Evolutionary conservation across 2,329 filamentous ascomycete species (phyloP).

Genomic region (Exophiala sp.): DNA sequence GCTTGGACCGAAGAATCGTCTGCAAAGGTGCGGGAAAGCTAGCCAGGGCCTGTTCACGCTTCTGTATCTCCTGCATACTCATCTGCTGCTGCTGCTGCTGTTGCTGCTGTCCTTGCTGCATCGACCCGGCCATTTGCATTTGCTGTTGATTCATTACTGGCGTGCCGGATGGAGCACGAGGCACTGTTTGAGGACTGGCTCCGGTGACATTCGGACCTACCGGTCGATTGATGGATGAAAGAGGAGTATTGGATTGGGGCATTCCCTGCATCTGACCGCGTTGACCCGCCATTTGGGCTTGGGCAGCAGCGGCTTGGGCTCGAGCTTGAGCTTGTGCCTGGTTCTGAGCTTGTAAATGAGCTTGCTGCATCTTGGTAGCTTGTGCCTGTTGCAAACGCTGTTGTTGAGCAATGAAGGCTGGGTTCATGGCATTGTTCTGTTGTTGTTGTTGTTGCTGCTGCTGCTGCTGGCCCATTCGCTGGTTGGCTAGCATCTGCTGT

Average conservation of each 20-base stretch:
- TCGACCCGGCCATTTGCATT: slow-evolving; percentile 12
- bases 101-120: slow-evolving; percentile 20
- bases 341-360: slow-evolving; percentile 38
- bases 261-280: slow-evolving; percentile 38
- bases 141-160: slow-evolving; percentile 25
- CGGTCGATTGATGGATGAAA: slow-evolving; percentile 39
- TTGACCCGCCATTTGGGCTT: slow-evolving; percentile 33
- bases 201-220: slow-evolving; percentile 31
- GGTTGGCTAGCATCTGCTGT: slow-evolving; percentile 39
- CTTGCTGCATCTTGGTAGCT: slow-evolving; percentile 32
- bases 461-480: slow-evolving; percentile 38
- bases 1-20: slow-evolving; percentile 20
- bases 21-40: slow-evolving; percentile 24
- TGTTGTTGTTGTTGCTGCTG: slow-evolving; percentile 34
- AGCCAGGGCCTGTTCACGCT: slow-evolving; percentile 21
- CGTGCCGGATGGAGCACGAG: slow-evolving; percentile 22
- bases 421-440: slow-evolving; percentile 36
- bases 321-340: slow-evolving; percentile 36
- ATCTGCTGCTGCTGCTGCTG: slow-evolving; percentile 18
- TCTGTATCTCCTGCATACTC: slow-evolving; percentile 22
- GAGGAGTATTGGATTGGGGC: slow-evolving; percentile 36
- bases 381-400: slow-evolving; percentile 39
- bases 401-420: slow-evolving; percentile 40
- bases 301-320: slow-evolving; percentile 33
- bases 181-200: slow-evolving; percentile 18